Base-by-base conservation (phyloP, 306 rosid genomes). In the Vigna radiata region DNA sequence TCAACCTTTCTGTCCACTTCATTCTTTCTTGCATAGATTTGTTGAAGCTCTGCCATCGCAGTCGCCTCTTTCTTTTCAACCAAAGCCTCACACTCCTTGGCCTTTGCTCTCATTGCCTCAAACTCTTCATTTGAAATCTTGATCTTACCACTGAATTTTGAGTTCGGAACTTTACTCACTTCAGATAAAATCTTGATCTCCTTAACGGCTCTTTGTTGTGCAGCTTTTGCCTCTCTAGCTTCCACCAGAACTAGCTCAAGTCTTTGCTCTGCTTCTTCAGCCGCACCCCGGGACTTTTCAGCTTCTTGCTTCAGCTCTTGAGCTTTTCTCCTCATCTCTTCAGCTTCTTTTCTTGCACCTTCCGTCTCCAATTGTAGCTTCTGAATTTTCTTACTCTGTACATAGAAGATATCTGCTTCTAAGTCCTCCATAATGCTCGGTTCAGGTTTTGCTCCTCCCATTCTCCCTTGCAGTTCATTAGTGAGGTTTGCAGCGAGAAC, bases 201-300 rank as follows among this genome's bases (percentile, higher is more conserved):
- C 13, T 76, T 84, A 2, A 90, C 59, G 8, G 85, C 94, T 77
- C 70, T 84, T 68, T 68, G 73, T 79, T 91, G 89, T 52, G 90
- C 89, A 65, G 73, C 91, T 83, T 82, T 89, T 61, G 91, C 96
- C 67, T 74, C 87, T 73, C 85, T 82, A 17, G 84, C 94, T 79
- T 89, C 93, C 75, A 56, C 68, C 66, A 70, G 46, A n/a, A 83
- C 75, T 12, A 79, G 69, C 66, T 86, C 65, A 13, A 91, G 84
- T 58, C 79, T 86, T 36, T 56, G 83, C 84, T 85, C 89, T 36
- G 79, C 83, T 82, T 87, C 88, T 59, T 81, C 87, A 18, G 88
- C 79, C 41, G 23, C 77, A 13, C 56, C 62, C 56, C 82, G 75
- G 63, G 70, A 50, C 7, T 71, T 67, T 65, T 86, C 84, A n/a